Base-by-base conservation (phyloP, 257 asterid species). In the Craterostigma plantagineum region DNA sequence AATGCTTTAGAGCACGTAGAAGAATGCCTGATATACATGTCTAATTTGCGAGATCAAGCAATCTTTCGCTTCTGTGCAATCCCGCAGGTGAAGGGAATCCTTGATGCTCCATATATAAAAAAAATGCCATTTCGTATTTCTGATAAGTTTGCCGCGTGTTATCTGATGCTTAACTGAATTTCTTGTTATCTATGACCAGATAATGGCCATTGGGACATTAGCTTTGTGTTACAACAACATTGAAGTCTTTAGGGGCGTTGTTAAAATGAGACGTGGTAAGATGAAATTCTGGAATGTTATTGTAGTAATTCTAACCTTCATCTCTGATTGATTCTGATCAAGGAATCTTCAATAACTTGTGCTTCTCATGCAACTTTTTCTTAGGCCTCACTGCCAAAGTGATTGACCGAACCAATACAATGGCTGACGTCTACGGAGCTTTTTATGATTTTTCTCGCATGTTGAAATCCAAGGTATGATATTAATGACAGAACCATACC, bases 181-280 rank as follows among this genome's bases (percentile, higher is more conserved):
- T 40, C 15, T 8, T 40, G 3, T 40, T 40, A 23, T 11, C 3
- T 40, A 16, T 14, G 2, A 15, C 51, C 70, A 85, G 97, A 60
- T 81, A 65, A 86, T 86, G 94, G 94, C 94, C 39, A 81, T 86
- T 45, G 92, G 94, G 57, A 81, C 94, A 30, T 60, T 85, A 60
- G 86, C 92, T 55, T 50, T 81, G 69, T 81, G 92, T 66, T 86
- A 77, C 66, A 63, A 81, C 92, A 86, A 81, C 63, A 58, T 75
- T 54, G 69, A 75, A 75, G 76, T 85, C 58, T 85, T 81, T 72
- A 67, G 84, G 64, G 91, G 92, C 16, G 96, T 77, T 34, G 94
- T 81, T 47, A 81, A 81, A 70, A 71, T 86, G 96, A 68, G 94
- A 53, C 91, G 94, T 14, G 93, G 96, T 80, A 68, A 63, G 93